Evolutionary conservation across 2,329 filamentous ascomycete species (phyloP).

Genomic region (Penicillium sp.): DNA sequence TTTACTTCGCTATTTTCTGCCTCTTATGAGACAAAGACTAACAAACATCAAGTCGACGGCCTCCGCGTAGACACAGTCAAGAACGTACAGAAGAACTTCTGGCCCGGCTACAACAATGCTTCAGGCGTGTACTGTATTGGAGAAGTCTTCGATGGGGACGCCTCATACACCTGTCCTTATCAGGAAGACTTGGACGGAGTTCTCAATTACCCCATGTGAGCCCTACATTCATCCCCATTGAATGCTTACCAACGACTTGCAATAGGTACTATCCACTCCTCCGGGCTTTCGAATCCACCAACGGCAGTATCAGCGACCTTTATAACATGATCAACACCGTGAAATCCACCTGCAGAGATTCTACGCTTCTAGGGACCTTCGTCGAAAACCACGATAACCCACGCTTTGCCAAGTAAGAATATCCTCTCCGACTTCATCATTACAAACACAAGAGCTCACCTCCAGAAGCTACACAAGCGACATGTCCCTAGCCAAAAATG

Average conservation of each 20-base stretch:
- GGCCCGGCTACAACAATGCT: slow-evolving; percentile 33
- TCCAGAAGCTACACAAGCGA: no score
- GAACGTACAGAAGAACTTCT: slow-evolving; percentile 43
- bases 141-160: slow-evolving; percentile 40
- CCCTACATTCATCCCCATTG: background rate
- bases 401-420: slow-evolving; percentile 42
- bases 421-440: no score
- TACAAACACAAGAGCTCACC: no score
- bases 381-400: slow-evolving; percentile 54
- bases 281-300: slow-evolving; percentile 25
- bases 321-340: slow-evolving; percentile 27
- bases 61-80: slow-evolving; percentile 46
- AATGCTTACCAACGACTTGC: background rate
- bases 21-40: no score
- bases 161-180: slow-evolving; percentile 37
- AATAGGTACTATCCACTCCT: slow-evolving; percentile 23
- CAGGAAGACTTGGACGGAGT: slow-evolving; percentile 41
- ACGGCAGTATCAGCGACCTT: slow-evolving; percentile 27
- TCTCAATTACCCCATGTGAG: slow-evolving; percentile 41
- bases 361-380: slow-evolving; percentile 45
- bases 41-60: slow-evolving; percentile 36
- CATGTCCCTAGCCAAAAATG: no score
- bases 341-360: slow-evolving; percentile 33
- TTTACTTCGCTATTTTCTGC: no score
- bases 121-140: slow-evolving; percentile 44